Base-by-base conservation (phyloP, 1,139 yeast species). In the Eremothecium sinecaudum region DNA sequence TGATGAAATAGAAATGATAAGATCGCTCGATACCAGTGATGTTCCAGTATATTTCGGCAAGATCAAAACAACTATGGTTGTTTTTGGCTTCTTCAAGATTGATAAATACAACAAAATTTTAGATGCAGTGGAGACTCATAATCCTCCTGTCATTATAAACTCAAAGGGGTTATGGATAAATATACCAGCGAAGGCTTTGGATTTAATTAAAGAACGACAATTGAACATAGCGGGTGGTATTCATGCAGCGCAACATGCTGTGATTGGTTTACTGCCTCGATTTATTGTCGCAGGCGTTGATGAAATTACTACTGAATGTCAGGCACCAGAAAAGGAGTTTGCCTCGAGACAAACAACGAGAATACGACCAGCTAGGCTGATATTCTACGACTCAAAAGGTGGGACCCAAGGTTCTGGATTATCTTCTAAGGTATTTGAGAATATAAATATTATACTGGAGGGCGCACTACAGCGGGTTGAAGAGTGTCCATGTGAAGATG, bases 191-290 rank as follows among this genome's bases (percentile, higher is more conserved):
- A 48, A 50, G 9, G 79, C 84, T 0, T 53, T 87, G n/a, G 73
- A 73, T 2, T 43, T 75, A 2, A 64, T 87, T 18, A 61, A 64
- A 3, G 58, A 55, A 2, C 82, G 84, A 44, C 50, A 63, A 2
- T 60, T 90, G 28, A 79, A 74, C 27, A 61, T 78, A 2, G 90
- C 97, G 0, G 98, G 84, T 2, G 93, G 92, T 0, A 83, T 90
- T n/a, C 99, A 92, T 61, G 96, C 94, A 4, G 94, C 95, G 0
- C 92, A 86, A 46, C 99, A 90, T 62, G 84, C 84, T 0, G 62
- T 87, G 1, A 78, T 84, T 71, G 79, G 80, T 32, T 67, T 81
- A 43, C 56, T 86, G 17, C 93, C 95, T 0, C 73, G 73, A 42
- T 72, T 72, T 6, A 67, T 74, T 24, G 75, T 75, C n/a, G 66